phyloP scores from a whole-genome alignment of 2,329 filamentous ascomycete species.

The Sporothrix variecibatus region DNA sequence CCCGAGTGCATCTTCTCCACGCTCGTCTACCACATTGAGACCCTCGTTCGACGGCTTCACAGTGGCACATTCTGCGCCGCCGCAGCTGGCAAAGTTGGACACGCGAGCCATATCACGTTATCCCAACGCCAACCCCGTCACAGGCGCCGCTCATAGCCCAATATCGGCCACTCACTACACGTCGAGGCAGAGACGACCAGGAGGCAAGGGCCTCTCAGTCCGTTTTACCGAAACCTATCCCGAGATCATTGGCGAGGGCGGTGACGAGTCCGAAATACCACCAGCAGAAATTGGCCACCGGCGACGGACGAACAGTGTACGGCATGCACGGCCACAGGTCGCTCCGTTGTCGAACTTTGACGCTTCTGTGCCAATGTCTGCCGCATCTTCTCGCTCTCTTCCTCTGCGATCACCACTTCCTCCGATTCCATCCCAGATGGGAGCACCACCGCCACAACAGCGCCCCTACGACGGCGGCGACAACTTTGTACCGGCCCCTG shows the following conservation, averaged over 20 bases:
- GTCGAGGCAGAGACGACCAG: slow-evolving; percentile 8
- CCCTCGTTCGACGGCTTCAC: slow-evolving; percentile 58
- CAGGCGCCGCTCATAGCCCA: slow-evolving; percentile 47
- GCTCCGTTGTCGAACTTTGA: background rate
- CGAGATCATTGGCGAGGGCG: slow-evolving; percentile 85
- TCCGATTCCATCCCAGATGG: slow-evolving; percentile 32
- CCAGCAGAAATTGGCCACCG: slow-evolving; percentile 68
- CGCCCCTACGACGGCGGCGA: slow-evolving; percentile 43
- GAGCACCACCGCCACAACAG: slow-evolving; percentile 34
- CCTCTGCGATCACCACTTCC: slow-evolving; percentile 34
- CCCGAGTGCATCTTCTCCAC: slow-evolving; percentile 14
- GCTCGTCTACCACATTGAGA: slow-evolving; percentile 8
- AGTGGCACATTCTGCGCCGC: slow-evolving; percentile 54
- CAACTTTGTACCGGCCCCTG: slow-evolving; percentile 55
- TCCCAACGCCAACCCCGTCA: slow-evolving; percentile 53
- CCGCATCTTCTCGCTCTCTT: slow-evolving; percentile 1
- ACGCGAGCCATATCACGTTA: slow-evolving; percentile 58
- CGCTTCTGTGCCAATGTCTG: background rate
- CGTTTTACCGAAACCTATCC: slow-evolving; percentile 72
- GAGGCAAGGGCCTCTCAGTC: slow-evolving; percentile 70
- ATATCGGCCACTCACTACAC: slow-evolving; percentile 32
- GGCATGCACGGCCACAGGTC: slow-evolving; percentile 30
- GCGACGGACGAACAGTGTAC: slow-evolving; percentile 45
- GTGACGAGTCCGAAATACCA: slow-evolving; percentile 78
- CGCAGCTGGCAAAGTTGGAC: slow-evolving; percentile 55